A percentile compares a stretch with the other conserved stretches of the same genome.
These are phyloP conservation scores for Casaregolazyma lundiana DNA, from an alignment of 1,139 yeast genomes.

Conservation along the genomic window DNA sequence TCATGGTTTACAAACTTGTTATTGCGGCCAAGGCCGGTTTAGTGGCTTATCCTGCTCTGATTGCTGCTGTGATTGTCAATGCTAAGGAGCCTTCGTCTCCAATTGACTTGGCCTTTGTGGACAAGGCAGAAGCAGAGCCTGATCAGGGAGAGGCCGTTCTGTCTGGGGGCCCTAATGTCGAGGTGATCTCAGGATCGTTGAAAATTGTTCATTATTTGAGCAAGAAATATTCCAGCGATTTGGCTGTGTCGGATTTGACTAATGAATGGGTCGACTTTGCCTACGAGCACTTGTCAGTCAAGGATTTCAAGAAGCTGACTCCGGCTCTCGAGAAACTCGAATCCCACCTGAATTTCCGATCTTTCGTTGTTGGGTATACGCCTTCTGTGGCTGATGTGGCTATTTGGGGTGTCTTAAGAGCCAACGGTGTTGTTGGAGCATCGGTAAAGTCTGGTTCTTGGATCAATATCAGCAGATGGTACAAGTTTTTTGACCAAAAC, in stretches of 20 bases:
- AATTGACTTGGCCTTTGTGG: conserved; percentile 57
- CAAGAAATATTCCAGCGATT: conserved; percentile 40
- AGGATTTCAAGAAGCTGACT: conserved; percentile 84
- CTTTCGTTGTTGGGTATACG: conserved; percentile 65
- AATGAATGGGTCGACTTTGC: conserved; percentile 66
- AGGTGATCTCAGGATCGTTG: conserved; percentile 28
- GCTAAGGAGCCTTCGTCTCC: conserved; percentile 44
- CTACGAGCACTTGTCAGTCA: conserved; percentile 61
- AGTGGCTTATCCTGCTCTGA: conserved; percentile 73
- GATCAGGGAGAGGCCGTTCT: conserved; percentile 42
- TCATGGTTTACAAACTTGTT: conserved; percentile 38
- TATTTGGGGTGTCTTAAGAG: conserved; percentile 90
- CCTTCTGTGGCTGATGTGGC: conserved; percentile 77
- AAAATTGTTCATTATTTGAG: conserved; percentile 46
- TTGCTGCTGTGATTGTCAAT: conserved; percentile 74
- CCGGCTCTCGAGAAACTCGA: conserved; percentile 76
- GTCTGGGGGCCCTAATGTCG: conserved; percentile 37
- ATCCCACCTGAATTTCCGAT: conserved; percentile 76
- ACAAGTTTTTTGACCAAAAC: conserved; percentile 65
- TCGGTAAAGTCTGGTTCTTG: conserved; percentile 79
- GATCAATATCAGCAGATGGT: conserved; percentile 91
- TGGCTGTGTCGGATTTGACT: conserved; percentile 25
- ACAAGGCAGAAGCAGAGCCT: conserved; percentile 32
- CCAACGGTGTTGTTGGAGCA: conserved; percentile 89
- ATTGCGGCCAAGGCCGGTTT: conserved; percentile 84